These are phyloP conservation scores for Coelastrella sp. DNA, from an alignment of 139 green algal species.

Conservation along the genomic window DNA sequence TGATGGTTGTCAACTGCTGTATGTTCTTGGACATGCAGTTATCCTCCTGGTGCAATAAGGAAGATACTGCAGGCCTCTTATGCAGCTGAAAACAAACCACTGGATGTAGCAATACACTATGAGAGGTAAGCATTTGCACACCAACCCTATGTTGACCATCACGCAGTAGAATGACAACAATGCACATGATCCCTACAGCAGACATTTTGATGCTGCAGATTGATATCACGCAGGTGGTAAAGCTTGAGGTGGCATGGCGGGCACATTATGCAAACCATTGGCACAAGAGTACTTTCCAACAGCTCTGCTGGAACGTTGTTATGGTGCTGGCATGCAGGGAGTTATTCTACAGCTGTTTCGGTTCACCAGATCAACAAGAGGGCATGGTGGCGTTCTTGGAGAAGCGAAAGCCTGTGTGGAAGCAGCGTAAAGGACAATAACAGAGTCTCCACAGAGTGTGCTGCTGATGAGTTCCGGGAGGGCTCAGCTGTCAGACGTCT, in stretches of 20 bases:
- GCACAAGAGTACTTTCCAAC: background rate
- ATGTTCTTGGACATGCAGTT: background rate
- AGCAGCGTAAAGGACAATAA: constrained; percentile 47
- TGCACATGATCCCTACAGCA: no score
- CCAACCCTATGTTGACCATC: no score
- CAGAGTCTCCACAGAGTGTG: background rate
- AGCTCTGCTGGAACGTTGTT: constrained; percentile 17
- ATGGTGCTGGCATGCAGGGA: constrained; percentile 77
- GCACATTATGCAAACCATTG: background rate
- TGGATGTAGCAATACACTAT: constrained; percentile 1
- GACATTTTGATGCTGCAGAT: no score
- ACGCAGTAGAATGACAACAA: no score
- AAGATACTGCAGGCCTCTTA: constrained; percentile 25
- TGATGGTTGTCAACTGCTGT: background rate
- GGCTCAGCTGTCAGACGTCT: no score
- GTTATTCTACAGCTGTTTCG: constrained; percentile 75
- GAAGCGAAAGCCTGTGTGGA: constrained; percentile 82
- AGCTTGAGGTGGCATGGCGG: background rate
- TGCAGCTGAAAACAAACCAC: constrained; percentile 32
- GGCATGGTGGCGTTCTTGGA: constrained; percentile 87
- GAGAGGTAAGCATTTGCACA: constrained; percentile 9
- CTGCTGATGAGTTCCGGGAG: background rate
- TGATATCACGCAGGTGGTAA: no score
- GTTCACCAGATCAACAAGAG: constrained; percentile 79
- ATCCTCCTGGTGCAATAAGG: background rate